phyloP scores from a whole-genome alignment of 495 filamentous ascomycete species.

The Tetracladium setigerum region DNA sequence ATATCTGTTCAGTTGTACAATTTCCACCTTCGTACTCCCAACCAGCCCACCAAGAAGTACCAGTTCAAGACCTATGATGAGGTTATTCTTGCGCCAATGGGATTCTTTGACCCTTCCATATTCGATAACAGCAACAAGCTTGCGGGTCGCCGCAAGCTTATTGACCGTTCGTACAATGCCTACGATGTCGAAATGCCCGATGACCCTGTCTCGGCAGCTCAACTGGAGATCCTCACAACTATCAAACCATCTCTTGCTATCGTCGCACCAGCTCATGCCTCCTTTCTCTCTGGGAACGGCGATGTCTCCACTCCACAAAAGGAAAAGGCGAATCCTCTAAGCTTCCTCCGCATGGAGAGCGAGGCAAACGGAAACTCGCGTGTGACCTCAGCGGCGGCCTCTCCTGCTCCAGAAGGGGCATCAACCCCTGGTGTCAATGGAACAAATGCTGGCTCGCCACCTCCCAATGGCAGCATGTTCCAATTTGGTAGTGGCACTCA shows the following conservation, averaged over 20 bases:
- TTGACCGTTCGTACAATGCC: conserved; percentile 81
- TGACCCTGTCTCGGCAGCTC: conserved; percentile 80
- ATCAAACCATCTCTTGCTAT: conserved; percentile 53
- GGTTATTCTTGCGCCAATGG: conserved; percentile 83
- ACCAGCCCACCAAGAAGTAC: conserved; percentile 84
- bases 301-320: conserved; percentile 45
- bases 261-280: conserved; percentile 11
- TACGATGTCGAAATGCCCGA: conserved; percentile 82
- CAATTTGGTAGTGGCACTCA: conserved; percentile 23
- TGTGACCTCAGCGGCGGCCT: conserved; percentile 75
- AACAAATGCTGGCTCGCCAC: conserved; percentile 41
- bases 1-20: conserved; percentile 74
- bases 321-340: conserved; percentile 43
- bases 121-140: conserved; percentile 80
- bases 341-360: conserved; percentile 45
- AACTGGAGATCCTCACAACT: conserved; percentile 64
- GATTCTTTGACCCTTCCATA: conserved; percentile 76
- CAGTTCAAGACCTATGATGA: conserved; percentile 94
- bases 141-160: conserved; percentile 63
- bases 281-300: conserved; percentile 13
- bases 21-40: conserved; percentile 83
- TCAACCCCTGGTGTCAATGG: conserved; percentile 46
- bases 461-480: conserved; percentile 19
- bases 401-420: conserved; percentile 72
- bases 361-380: conserved; percentile 57